Conservation (phyloP, 371 early-diverging fungal species). For the Phascolomyces articulosus region DNA sequence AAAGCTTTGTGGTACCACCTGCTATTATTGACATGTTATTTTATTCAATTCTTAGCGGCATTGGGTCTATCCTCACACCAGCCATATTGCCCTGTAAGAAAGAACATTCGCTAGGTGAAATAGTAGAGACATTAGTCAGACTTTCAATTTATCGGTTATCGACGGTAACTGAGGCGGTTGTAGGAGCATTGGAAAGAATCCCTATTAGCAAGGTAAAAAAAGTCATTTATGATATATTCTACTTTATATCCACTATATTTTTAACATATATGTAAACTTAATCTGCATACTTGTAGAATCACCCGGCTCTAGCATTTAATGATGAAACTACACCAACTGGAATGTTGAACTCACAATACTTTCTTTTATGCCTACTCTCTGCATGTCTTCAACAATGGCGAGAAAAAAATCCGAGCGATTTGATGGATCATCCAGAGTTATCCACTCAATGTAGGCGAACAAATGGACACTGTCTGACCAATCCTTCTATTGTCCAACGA, state of each 20-base stretch:
- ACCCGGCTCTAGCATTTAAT: background rate
- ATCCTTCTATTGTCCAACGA: background rate
- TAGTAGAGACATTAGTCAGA: background rate
- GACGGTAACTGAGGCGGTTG: background rate
- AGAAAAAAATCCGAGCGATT: background rate
- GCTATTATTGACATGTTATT: background rate
- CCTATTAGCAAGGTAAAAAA: background rate
- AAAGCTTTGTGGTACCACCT: background rate
- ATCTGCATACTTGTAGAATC: background rate
- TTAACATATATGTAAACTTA: background rate
- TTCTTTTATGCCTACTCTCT: background rate
- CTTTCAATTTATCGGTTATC: background rate
- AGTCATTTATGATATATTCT: too few relatives aligned
- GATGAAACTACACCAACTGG: background rate
- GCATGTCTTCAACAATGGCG: constrained; percentile 10
- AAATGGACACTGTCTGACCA: background rate
- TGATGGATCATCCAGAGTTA: background rate
- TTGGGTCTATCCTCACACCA: background rate
- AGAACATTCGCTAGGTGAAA: background rate
- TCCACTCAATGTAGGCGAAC: background rate
- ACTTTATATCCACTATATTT: background rate
- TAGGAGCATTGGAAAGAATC: background rate
- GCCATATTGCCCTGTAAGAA: background rate
- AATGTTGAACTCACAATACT: constrained; percentile 4
- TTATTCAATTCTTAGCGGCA: background rate